Percentiles rank a stretch among this genome's conserved stretches.
phyloP scores from a whole-genome alignment of 2,329 filamentous ascomycete genomes.

The Alternaria solani region DNA sequence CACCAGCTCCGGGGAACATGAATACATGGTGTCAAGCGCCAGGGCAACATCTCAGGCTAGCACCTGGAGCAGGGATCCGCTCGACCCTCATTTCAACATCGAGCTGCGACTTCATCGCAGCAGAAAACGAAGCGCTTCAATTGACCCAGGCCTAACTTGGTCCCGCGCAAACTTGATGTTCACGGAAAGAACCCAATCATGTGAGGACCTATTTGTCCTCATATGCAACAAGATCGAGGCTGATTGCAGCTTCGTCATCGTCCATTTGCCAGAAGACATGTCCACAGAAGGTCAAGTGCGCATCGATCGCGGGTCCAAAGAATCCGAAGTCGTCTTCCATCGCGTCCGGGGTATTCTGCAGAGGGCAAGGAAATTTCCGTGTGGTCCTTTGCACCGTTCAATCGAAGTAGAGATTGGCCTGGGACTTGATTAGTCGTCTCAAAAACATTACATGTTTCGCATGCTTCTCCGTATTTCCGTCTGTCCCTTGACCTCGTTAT shows the following conservation, averaged over 20 bases:
- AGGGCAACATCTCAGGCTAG: neutral
- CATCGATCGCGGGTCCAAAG: slow-evolving; percentile 11
- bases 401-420: slow-evolving; percentile 18
- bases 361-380: slow-evolving; percentile 13
- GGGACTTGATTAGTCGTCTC: neutral
- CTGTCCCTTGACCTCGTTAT: neutral
- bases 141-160: neutral
- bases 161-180: slow-evolving; percentile 7
- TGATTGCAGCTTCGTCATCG: slow-evolving; percentile 19
- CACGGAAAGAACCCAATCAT: neutral
- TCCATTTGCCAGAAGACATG: slow-evolving; percentile 27
- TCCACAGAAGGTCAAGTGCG: slow-evolving; percentile 11
- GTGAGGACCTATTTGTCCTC: slow-evolving; percentile 17
- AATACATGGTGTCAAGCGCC: neutral
- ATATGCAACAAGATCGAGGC: slow-evolving; percentile 9
- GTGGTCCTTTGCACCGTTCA: slow-evolving; percentile 14
- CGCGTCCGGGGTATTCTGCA: slow-evolving; percentile 13
- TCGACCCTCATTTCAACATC: neutral
- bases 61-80: neutral
- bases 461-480: neutral
- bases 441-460: neutral
- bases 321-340: slow-evolving; percentile 8
- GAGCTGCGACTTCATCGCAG: slow-evolving; percentile 17
- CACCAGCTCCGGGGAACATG: neutral
- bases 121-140: neutral